Evolutionary conservation across 129 eudicot species (phyloP), one percentile per base, ranked within the genome.

Genomic region (Sambucus nigra): DNA sequence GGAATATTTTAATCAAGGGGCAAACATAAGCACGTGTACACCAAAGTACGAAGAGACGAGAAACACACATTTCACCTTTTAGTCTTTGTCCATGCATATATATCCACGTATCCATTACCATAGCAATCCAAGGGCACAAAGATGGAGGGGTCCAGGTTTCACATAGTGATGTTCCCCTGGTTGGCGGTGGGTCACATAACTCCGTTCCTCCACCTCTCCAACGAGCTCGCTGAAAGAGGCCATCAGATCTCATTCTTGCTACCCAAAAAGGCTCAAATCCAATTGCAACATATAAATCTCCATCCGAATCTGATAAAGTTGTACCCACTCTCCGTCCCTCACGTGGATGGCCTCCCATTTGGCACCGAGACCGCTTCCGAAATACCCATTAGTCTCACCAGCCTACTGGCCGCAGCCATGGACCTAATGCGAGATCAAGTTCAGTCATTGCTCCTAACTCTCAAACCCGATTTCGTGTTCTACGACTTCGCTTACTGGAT

Each of bases 401-500:
- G 46, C 32, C 72, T 32, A 27, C 66, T 77, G n/a, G 75, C 69
- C 55, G 54, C 72, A 14, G 83, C 83, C 47, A 39, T 71, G 61
- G 83, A 79, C 61, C 33, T 55, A 40, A 73, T 70, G 22, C 60
- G 63, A 11, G 59, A 61, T 13, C 64, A 69, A 15, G 83, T 83
- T 17, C 74, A 76, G 46, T 0, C 53, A n/a, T 14, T 50, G 0
- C 66, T 69, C 4, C 33, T 7, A 19, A 20, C 24, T 42, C 71
- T 76, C 18, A 73, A 18, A 8, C 84, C 80, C 5, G 76, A 79
- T 32, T 21, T 75, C n/a, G n/a, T n/a, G n/a, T n/a, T n/a, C n/a
- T n/a, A n/a, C n/a, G n/a, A n/a, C n/a, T n/a, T n/a, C n/a, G 73
- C 87, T 13, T 67, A 83, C 33, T 79, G 94, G 94, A 58, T 79